Evolutionary conservation across 2,329 filamentous ascomycete species (phyloP).

Genomic region (Fusarium illudens): DNA sequence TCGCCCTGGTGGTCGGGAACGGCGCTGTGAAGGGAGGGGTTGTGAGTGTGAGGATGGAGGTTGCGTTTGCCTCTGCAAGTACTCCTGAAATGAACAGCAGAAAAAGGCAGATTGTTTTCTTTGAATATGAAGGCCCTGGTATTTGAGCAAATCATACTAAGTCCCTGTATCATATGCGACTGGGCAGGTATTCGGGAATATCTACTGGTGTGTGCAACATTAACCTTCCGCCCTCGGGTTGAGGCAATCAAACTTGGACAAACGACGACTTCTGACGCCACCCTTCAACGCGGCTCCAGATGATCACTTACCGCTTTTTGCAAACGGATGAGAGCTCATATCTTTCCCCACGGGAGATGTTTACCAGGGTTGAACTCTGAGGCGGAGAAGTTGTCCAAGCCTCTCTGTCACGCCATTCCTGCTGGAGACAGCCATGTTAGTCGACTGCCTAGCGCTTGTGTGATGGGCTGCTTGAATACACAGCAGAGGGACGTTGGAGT

Average conservation of each 20-base stretch:
- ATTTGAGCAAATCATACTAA: not conserved
- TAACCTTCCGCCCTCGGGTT: not conserved
- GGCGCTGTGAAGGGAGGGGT: not conserved
- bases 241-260: not conserved
- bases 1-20: not conserved
- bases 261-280: not conserved
- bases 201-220: not conserved
- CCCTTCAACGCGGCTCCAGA: not conserved
- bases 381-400: not conserved
- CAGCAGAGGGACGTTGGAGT: not conserved
- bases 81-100: not conserved
- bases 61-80: not conserved
- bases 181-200: not conserved
- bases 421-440: not conserved
- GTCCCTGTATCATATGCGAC: not conserved
- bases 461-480: not conserved
- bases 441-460: not conserved
- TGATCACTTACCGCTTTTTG: not conserved
- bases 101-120: not conserved
- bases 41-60: not conserved
- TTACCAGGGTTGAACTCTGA: not conserved
- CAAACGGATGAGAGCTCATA: not conserved
- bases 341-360: not conserved
- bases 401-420: constrained; percentile 1
- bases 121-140: not conserved